These are phyloP conservation scores for Penicillium sp. DNA, from an alignment of 2,329 filamentous ascomycete species.

Conservation along the genomic window DNA sequence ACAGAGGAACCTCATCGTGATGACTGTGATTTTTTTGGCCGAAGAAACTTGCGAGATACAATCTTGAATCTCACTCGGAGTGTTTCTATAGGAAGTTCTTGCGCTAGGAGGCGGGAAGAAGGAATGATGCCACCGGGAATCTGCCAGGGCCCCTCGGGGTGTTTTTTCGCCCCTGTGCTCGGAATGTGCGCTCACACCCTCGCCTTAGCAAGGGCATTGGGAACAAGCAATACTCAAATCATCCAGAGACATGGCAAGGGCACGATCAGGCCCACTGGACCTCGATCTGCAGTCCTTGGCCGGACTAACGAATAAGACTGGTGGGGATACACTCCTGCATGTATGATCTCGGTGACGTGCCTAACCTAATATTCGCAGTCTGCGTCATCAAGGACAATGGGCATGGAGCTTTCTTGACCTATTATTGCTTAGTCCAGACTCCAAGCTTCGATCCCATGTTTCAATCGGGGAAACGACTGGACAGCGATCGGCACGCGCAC, in stretches of 20 bases:
- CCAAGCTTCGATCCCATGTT: constrained; percentile 5
- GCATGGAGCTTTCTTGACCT: constrained; percentile 5
- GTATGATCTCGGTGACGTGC: not conserved
- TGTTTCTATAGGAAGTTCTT: not conserved
- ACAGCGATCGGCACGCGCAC: constrained; percentile 16
- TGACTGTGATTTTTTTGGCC: not conserved
- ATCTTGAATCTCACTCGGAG: not conserved
- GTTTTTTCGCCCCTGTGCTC: constrained; percentile 12
- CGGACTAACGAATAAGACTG: not conserved
- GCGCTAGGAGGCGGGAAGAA: not conserved
- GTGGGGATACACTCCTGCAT: constrained; percentile 3
- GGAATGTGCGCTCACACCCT: constrained; percentile 21
- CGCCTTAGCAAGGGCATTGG: constrained; percentile 21
- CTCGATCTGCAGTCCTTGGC: constrained; percentile 4
- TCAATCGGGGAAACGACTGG: not conserved
- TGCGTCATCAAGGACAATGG: constrained; percentile 14
- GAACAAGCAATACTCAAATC: not conserved
- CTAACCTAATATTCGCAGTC: not conserved
- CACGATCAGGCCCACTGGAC: not conserved
- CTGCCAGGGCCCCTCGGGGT: constrained; percentile 6
- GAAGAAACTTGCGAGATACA: not conserved
- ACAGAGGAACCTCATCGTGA: constrained; percentile 23
- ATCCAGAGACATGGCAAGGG: not conserved
- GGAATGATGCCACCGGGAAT: constrained; percentile 5
- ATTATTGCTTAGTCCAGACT: constrained; percentile 9